phyloP scores from a whole-genome alignment of 768 basidiomycete genomes.

The Lanmaoa pseudosensibilis region DNA sequence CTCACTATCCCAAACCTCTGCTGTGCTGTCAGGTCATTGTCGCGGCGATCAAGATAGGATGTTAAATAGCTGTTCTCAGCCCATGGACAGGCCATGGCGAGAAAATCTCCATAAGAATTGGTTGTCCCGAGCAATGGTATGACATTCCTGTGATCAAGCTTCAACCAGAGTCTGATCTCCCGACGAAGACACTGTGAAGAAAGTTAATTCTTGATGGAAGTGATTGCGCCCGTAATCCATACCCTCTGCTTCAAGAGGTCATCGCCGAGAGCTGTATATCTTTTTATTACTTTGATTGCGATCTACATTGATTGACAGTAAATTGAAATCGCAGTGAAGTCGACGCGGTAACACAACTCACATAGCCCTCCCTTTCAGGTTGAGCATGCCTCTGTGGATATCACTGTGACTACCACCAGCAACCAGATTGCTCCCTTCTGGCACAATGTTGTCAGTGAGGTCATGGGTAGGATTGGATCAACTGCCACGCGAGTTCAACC shows the following conservation, averaged over 20 bases:
- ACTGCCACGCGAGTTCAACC: conserved; percentile 6
- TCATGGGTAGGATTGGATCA: conserved; percentile 10
- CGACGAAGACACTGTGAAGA: conserved; percentile 23
- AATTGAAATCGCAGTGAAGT: neutral
- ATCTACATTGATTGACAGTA: conserved; percentile 10
- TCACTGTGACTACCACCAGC: conserved; percentile 23
- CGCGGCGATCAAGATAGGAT: conserved; percentile 19
- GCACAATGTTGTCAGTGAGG: conserved; percentile 13
- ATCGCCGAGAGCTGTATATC: conserved; percentile 13
- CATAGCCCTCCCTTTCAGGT: conserved; percentile 9
- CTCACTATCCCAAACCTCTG: conserved; percentile 20
- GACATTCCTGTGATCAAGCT: conserved; percentile 32
- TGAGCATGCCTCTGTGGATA: conserved; percentile 20
- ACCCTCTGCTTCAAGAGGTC: conserved; percentile 19
- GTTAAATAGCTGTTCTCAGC: conserved; percentile 29
- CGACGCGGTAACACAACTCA: conserved; percentile 1
- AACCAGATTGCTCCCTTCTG: conserved; percentile 14
- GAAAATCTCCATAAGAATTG: conserved; percentile 29
- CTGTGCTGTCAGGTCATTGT: conserved; percentile 11
- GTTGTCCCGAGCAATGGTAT: conserved; percentile 31
- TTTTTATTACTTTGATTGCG: conserved; percentile 28
- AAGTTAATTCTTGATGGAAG: neutral
- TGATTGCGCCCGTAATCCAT: neutral
- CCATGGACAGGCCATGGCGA: conserved; percentile 38
- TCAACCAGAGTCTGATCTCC: conserved; percentile 33